phyloP scores from a whole-genome alignment of 139 green algal genomes.

The Limnomonas spitsbergensis region DNA sequence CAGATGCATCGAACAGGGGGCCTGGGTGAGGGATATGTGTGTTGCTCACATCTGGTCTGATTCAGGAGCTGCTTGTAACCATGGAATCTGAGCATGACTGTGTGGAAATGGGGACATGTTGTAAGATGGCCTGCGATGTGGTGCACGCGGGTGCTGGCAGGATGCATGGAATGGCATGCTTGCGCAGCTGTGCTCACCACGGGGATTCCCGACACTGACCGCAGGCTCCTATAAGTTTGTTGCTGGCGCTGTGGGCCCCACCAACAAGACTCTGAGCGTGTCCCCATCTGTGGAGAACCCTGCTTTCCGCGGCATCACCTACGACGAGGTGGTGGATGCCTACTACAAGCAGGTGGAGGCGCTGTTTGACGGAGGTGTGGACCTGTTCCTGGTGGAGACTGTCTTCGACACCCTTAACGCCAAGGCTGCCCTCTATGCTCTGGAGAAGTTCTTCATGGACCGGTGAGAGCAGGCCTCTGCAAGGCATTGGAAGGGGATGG shows the following conservation, averaged over 20 bases:
- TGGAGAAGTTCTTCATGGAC: conserved; percentile 90
- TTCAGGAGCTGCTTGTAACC: background rate
- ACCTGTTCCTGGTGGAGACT: conserved; percentile 97
- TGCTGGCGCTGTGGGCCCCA: conserved; percentile 91
- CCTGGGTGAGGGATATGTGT: background rate
- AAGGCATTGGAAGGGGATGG: background rate
- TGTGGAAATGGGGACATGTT: too few species aligned
- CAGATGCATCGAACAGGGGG: too few species aligned
- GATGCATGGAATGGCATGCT: background rate
- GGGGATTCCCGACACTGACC: background rate
- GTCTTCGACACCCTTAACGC: conserved; percentile 99
- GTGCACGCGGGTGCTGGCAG: background rate
- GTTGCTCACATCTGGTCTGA: background rate
- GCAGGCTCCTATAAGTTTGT: conserved; percentile 79
- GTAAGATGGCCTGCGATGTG: background rate
- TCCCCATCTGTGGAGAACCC: conserved; percentile 96
- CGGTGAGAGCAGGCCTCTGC: background rate
- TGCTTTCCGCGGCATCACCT: conserved; percentile 88
- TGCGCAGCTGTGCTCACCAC: background rate
- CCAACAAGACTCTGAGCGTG: conserved; percentile 95
- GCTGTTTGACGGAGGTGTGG: conserved; percentile 86
- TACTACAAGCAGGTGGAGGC: conserved; percentile 90
- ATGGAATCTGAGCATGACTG: too few species aligned
- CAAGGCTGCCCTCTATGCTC: conserved; percentile 90
- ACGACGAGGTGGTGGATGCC: conserved; percentile 90